Evolutionary conservation across 176 grass and related monocot genomes (phyloP), one percentile per base, ranked within the genome.

Genomic region (Typha latifolia): DNA sequence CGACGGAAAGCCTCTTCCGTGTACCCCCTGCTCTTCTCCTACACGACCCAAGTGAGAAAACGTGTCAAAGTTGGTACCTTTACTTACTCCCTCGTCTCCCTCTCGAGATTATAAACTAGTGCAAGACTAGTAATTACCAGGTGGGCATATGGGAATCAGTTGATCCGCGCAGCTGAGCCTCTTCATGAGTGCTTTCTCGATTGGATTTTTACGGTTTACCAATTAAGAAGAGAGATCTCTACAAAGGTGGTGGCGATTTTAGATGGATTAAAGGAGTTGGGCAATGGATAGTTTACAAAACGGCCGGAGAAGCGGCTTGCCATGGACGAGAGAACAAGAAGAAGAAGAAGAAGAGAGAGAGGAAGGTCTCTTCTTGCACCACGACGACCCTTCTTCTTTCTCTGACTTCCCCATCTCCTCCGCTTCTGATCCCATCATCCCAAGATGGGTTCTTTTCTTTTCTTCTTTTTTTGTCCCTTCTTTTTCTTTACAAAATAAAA

Each of bases 401-500:
- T 74, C 57, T 50, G 70, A 64, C 74, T 66, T 68, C 68, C 49
- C 73, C 70, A 32, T 74, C 66, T 81, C 72, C 48, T 49, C 69
- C 18, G 48, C 63, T 73, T 89, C 86, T 62, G 78, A 84, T 71
- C 82, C 74, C 83, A 79, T 64, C 48, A 57, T 57, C 67, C 34
- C 62, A 63, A 64, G 68, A 32, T 12, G 2, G 16, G 16, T 2
- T 8, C 70, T 20, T 9, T 12, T 5, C 1, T 49, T 12, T 12
- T 11, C 12, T 32, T 21, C 4, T 63, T 18, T 55, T 20, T 23
- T 64, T 65, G 16, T 65, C 62, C 22, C 51, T 68, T 68, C 62
- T 29, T 29, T 26, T n/a, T 57, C 15, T 14, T 2, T 37, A 29
- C 27, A 3, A 29, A 29, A 29, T 29, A 26, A 26, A 26, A 26